Evolutionary conservation across 192 early-diverging fungal genomes (phyloP), one percentile per base, ranked within the genome.

Genomic region (Gamsiella multidivaricata): DNA sequence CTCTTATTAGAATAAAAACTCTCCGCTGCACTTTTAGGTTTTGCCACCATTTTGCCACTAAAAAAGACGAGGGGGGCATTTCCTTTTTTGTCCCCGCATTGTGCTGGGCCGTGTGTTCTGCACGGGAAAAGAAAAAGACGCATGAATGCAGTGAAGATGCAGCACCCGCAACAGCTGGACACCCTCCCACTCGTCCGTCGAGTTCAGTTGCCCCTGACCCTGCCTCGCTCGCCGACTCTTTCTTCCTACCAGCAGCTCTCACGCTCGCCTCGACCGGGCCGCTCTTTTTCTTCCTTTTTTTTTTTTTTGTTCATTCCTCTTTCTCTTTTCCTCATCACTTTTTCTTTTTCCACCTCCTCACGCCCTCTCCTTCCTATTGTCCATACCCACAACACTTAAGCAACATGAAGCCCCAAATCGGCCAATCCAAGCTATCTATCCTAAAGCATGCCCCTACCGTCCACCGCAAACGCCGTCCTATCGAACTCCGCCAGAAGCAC

Each of bases 331-430:
- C 29, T 39, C 20, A n/a, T n/a, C 52, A 11, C 28, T 32, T 41
- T 15, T 1, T 23, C 55, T 42, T 25, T 63, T 22, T 63, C 23
- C 37, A 22, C 49, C 36, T 26, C 49, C 22, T 36, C 20, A 49
- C 34, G 22, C 52, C 0, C 25, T 14, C 59, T 37, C 33, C 17
- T 37, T 42, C 34, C 31, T 28, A 55, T 26, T 42, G n/a, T n/a
- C n/a, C n/a, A n/a, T n/a, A n/a, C n/a, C n/a, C n/a, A n/a, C n/a
- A n/a, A n/a, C n/a, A 31, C 34, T 32, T 51, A 7, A 26, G 3
- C 53, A 45, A 32, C 34, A 76, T 76, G 72, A 76, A 76, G 32
- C 72, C 72, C n/a, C 64, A 68, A n/a, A 31, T 76, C 31, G 72
- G 64, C 5, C 57, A 76, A 34, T 68, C 72, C 23, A 66, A 68